phyloP scores from a whole-genome alignment of 75 land plant genomes.

The Ceratopteris richardii region DNA sequence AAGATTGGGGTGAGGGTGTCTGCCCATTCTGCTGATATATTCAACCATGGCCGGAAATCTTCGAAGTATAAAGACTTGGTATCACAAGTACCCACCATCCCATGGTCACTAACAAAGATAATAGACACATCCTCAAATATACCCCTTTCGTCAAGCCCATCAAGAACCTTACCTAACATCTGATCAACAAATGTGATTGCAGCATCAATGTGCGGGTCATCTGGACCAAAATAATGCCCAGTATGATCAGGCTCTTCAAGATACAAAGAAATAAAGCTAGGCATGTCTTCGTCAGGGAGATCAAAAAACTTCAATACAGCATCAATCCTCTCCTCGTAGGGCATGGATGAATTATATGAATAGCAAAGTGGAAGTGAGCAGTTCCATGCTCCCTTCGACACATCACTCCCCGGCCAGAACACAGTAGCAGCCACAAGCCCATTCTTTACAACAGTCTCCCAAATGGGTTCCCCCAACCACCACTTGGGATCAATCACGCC shows the following conservation, averaged over 20 bases:
- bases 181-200: conserved; percentile 56
- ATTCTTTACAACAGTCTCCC: conserved; percentile 81
- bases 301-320: conserved; percentile 61
- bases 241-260: conserved; percentile 84
- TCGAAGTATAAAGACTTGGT: conserved; percentile 60
- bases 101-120: conserved; percentile 78
- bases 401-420: conserved; percentile 96
- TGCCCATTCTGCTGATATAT: conserved; percentile 48
- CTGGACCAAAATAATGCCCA: conserved; percentile 77
- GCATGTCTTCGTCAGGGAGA: conserved; percentile 30
- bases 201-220: conserved; percentile 63
- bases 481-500: conserved; percentile 64
- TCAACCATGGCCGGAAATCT: conserved; percentile 57
- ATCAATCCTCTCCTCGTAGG: conserved; percentile 71
- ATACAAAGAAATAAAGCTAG: conserved; percentile 63
- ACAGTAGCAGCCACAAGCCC: conserved; percentile 68
- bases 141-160: conserved; percentile 61
- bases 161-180: conserved; percentile 62
- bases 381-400: conserved; percentile 55
- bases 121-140: conserved; percentile 74
- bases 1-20: conserved; percentile 57
- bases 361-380: conserved; percentile 43
- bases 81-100: conserved; percentile 87
- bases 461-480: conserved; percentile 94
- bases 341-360: conserved; percentile 50